A percentile compares a stretch with the other conserved stretches of the same genome.
These are phyloP conservation scores for Xerocomellus amylosporus DNA, from an alignment of 768 basidiomycete species.

Conservation along the genomic window DNA sequence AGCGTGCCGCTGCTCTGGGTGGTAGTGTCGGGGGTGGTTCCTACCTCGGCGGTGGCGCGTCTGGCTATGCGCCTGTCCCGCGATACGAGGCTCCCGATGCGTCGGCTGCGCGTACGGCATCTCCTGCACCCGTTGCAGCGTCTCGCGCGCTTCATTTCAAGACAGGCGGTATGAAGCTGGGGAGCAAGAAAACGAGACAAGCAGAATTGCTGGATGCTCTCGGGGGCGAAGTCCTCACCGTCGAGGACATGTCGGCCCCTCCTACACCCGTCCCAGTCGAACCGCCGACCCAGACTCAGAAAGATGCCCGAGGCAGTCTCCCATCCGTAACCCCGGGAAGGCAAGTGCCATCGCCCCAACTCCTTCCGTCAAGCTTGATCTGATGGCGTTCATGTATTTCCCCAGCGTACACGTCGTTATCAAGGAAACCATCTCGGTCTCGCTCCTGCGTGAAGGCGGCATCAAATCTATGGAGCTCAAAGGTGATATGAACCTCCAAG, in stretches of 20 bases:
- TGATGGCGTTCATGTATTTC: background rate
- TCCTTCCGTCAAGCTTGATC: background rate
- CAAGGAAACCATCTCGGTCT: conserved; percentile 78
- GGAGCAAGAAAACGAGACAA: conserved; percentile 87
- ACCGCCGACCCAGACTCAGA: conserved; percentile 42
- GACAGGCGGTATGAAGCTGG: conserved; percentile 93
- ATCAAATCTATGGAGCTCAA: conserved; percentile 87
- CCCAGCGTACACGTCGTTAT: conserved; percentile 80
- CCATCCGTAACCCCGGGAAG: conserved; percentile 76
- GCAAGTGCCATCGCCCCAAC: conserved; percentile 36
- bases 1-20: conserved; percentile 56
- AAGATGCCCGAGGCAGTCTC: conserved; percentile 58
- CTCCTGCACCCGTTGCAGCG: conserved; percentile 42
- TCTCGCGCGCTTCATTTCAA: conserved; percentile 84
- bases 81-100: conserved; percentile 70
- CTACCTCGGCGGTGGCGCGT: conserved; percentile 63
- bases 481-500: conserved; percentile 91
- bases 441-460: conserved; percentile 87
- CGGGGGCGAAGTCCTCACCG: conserved; percentile 67
- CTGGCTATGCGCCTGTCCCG: conserved; percentile 70
- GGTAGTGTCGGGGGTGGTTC: conserved; percentile 44
- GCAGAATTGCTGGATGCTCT: conserved; percentile 85
- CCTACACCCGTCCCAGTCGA: conserved; percentile 48
- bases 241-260: conserved; percentile 51
- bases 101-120: conserved; percentile 41